phyloP scores from a whole-genome alignment of 2,329 filamentous ascomycete genomes.

The Trichophyton mentagrophytes region DNA sequence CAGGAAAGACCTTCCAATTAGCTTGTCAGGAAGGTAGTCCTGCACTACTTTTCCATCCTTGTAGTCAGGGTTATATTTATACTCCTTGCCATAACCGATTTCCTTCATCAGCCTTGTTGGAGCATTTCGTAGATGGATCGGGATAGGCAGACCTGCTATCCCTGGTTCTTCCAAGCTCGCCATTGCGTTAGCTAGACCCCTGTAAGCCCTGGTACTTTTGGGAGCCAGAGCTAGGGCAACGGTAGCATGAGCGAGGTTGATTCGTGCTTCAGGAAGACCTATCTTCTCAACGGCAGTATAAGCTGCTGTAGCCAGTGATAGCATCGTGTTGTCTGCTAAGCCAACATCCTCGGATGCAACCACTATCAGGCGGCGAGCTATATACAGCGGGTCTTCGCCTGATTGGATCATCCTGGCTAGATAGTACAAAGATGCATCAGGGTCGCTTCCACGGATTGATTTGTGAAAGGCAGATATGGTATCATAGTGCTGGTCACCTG shows the following conservation, averaged over 20 bases:
- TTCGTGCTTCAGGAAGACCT: conserved; percentile 87
- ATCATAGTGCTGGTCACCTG: conserved; percentile 94
- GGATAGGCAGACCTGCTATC: conserved; percentile 66
- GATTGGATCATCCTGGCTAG: conserved; percentile 90
- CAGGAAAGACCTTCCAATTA: conserved; percentile 60
- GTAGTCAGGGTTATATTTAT: conserved; percentile 95
- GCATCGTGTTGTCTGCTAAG: conserved; percentile 70
- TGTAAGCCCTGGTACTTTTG: conserved; percentile 79
- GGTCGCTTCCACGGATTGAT: conserved; percentile 71
- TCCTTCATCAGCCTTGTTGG: conserved; percentile 90
- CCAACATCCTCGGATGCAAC: conserved; percentile 92
- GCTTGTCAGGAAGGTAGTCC: conserved; percentile 72
- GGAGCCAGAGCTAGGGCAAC: conserved; percentile 68
- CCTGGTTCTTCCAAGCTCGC: conserved; percentile 71
- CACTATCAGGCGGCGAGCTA: conserved; percentile 85
- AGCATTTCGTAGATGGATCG: conserved; percentile 79
- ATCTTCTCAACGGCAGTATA: conserved; percentile 86
- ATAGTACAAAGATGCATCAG: conserved; percentile 87
- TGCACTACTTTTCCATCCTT: conserved; percentile 68
- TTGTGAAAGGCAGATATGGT: conserved; percentile 97
- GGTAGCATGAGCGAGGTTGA: conserved; percentile 76
- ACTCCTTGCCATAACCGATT: conserved; percentile 75
- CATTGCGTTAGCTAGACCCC: conserved; percentile 68
- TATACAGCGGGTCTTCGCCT: conserved; percentile 83
- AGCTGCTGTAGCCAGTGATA: conserved; percentile 71